These are phyloP conservation scores for Knoxia roxburghii DNA, from an alignment of 257 asterid species.

Conservation along the genomic window DNA sequence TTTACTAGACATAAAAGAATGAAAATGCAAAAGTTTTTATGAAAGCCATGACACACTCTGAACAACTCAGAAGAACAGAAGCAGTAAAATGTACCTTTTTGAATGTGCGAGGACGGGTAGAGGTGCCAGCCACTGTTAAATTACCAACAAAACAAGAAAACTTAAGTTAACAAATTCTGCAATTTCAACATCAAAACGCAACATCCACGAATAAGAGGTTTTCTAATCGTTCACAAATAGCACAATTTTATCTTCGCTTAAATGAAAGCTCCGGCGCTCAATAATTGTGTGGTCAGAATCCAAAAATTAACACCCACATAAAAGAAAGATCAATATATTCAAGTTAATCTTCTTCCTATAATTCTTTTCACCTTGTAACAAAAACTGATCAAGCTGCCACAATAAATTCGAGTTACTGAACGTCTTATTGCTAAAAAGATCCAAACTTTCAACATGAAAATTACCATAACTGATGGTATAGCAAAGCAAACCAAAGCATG, in stretches of 20 bases:
- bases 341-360: background rate
- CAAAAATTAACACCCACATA: background rate
- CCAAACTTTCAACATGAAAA: background rate
- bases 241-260: background rate
- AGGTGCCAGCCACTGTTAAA: slow-evolving; percentile 75
- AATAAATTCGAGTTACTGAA: background rate
- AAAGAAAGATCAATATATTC: too few species aligned
- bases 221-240: too few species aligned
- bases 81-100: slow-evolving; percentile 40
- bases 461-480: too few species aligned
- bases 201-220: background rate
- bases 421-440: background rate
- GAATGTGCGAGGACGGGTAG: slow-evolving; percentile 86
- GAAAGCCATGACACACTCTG: background rate
- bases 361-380: background rate
- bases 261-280: background rate
- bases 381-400: too few species aligned
- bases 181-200: background rate
- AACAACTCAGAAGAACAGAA: background rate
- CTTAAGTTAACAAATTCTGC: background rate
- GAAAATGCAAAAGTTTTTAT: background rate
- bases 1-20: background rate
- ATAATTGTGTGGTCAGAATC: background rate
- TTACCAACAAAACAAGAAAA: background rate
- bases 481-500: background rate